Evolutionary conservation across 75 land plant genomes (phyloP).

Genomic region (Adiantum capillusveneris): DNA sequence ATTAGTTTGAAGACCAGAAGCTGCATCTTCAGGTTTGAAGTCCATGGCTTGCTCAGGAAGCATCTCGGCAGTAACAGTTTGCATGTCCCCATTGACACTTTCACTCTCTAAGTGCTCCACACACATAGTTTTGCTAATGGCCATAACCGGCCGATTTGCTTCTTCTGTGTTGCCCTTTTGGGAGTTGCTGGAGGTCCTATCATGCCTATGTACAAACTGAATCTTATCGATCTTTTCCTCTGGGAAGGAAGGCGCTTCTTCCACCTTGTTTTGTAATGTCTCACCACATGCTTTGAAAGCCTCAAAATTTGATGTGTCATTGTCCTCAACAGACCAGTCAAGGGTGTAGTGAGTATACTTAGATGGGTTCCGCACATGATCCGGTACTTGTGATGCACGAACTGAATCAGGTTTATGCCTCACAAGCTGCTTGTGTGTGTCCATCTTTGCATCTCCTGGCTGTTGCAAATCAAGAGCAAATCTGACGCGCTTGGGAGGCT

Average conservation of each 20-base stretch:
- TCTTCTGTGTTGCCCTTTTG: background rate
- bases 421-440: slow-evolving; percentile 8
- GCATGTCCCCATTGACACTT: background rate
- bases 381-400: slow-evolving; percentile 41
- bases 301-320: slow-evolving; percentile 41
- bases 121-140: no score
- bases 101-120: background rate
- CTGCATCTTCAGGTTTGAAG: no score
- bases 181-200: background rate
- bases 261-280: background rate
- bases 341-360: slow-evolving; percentile 75
- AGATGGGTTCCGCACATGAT: slow-evolving; percentile 65
- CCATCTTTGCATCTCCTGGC: slow-evolving; percentile 6
- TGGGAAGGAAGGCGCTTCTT: background rate
- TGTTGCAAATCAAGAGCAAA: slow-evolving; percentile 42
- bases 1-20: no score
- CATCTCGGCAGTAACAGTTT: no score
- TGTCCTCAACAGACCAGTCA: slow-evolving; percentile 47
- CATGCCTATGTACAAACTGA: background rate
- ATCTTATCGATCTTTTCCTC: background rate
- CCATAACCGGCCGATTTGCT: no score
- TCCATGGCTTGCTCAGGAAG: no score
- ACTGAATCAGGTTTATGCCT: slow-evolving; percentile 5
- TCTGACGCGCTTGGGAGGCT: slow-evolving; percentile 62
- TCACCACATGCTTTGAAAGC: slow-evolving; percentile 32